Conservation (phyloP, 805 yeast species). For the Schwanniomyces vanrijiae region DNA sequence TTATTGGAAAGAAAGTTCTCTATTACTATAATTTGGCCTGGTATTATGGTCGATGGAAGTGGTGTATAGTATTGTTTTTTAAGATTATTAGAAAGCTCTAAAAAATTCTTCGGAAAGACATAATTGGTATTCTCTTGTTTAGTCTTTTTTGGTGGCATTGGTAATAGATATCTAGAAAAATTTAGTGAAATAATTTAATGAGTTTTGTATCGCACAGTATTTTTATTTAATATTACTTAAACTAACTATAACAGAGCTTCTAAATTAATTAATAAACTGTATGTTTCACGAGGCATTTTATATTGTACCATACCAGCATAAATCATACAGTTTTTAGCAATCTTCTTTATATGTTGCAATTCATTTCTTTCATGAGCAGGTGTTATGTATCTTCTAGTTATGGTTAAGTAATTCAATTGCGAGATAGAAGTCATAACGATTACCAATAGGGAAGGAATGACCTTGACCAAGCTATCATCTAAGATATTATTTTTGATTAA, state of each 20-base stretch:
- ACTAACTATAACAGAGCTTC: slow-evolving; percentile 45
- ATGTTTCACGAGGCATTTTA: slow-evolving; percentile 85
- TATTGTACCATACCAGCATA: slow-evolving; percentile 95
- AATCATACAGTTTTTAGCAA: slow-evolving; percentile 86
- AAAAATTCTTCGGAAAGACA: slow-evolving; percentile 17
- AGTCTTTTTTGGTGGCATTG: slow-evolving; percentile 8
- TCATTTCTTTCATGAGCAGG: slow-evolving; percentile 51
- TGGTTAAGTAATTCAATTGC: slow-evolving; percentile 48
- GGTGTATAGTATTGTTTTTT: slow-evolving; percentile 22
- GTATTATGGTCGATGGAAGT: slow-evolving; percentile 20
- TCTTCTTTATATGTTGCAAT: slow-evolving; percentile 48
- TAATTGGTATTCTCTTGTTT: slow-evolving; percentile 2
- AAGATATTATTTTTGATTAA: slow-evolving; percentile 53
- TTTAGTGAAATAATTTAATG: neutral
- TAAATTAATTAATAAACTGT: slow-evolving; percentile 63
- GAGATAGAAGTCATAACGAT: slow-evolving; percentile 80
- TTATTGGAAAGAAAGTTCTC: slow-evolving; percentile 36
- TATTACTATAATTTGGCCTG: slow-evolving; percentile 41
- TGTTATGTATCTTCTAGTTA: slow-evolving; percentile 43
- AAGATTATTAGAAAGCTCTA: slow-evolving; percentile 8
- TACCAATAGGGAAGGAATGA: slow-evolving; percentile 75
- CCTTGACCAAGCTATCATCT: slow-evolving; percentile 73
- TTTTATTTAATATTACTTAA: neutral
- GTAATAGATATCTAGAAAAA: neutral
- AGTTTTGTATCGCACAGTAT: neutral